Evolutionary conservation across 768 basidiomycete species (phyloP), one percentile per base, ranked within the genome.

Genomic region (Tulasnella sp.): DNA sequence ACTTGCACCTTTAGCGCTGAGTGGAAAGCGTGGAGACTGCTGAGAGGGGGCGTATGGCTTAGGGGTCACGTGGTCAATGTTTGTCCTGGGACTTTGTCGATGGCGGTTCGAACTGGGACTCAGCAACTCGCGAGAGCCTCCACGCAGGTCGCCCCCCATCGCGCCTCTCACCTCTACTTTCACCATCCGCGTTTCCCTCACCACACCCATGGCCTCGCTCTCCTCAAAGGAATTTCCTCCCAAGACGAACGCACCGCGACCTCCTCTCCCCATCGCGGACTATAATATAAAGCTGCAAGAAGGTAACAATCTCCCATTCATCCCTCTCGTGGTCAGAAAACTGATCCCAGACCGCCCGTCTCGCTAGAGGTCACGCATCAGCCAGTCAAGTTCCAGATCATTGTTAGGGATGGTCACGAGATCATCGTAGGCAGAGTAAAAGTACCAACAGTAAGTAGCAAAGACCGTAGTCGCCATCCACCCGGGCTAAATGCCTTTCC

Each of bases 401-500:
- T 87, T 76, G 85, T 86, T 37, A 75, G 87, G 9, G 87, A 87
- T 73, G 84, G 84, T 20, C 82, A 84, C 69, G 86, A 87, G 83
- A 87, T 87, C 77, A 84, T 87, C 50, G 86, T 87, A 37, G 86
- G 86, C 8, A 83, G 87, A 37, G 83, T 87, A 84, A 87, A 87
- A 83, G 85, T 87, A 18, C 86, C 85, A 7, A 87, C 86, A 5
- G 86, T 86, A 72, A 81, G 85, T 83, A n/a, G 6, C 41, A n/a
- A 44, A 48, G 37, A 11, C 9, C 20, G 22, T 44, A 6, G 48
- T 46, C 31, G 48, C 14, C 48, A 28, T 46, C 37, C n/a, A 60
- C 50, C 76, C 28, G 34, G 41, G 22, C n/a, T 48, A 60, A 28
- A 42, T 48, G 40, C 37, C 22, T 24, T 44, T 24, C 41, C 48